Base-by-base conservation (phyloP, 768 basidiomycete species). In the Tricholoma hemisulphureum region DNA sequence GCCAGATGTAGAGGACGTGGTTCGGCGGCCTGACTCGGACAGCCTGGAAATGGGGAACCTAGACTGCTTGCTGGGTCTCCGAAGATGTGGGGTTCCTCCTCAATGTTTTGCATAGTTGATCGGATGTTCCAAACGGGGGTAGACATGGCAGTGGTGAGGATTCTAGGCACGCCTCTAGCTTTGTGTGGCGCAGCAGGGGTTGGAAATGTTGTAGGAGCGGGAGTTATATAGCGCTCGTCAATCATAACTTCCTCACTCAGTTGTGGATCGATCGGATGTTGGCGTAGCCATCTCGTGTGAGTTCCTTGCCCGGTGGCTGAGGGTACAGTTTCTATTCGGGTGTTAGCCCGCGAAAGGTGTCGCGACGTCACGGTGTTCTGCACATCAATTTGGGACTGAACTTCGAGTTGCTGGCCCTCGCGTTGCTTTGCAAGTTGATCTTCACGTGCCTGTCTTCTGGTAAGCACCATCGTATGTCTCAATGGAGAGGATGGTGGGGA, bases 241-340 rank as follows among this genome's bases (percentile, higher is more conserved):
- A 39, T 37, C 13, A 18, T 28, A 14, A 34, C 14, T 11, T 53
- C 52, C 10, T 26, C 26, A 3, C 6, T 4, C 18, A 23, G 35
- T 13, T 39, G 52, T 29, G 52, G n/a, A n/a, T 53, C 6, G 14
- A 14, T 50, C 48, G 45, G 45, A 46, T 26, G 4, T 24, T 46
- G 23, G 45, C 45, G 45, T 46, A 46, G 24, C 52, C 52, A 53
- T 39, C 52, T 53, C 10, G 37, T 53, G 35, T 53, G 52, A 7
- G 28, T 41, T n/a, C 52, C 52, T 26, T 53, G 7, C 18, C 52
- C 52, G 16, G 52, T 53, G 9, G 52, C 52, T 14, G 52, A 53
- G 11, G 52, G 24, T 9, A 26, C 23, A 14, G 16, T 46, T 24
- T 46, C 45, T 46, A 46, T 46, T 14, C 23, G 24, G 13, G 45